Evolutionary conservation across 2,329 filamentous ascomycete genomes (phyloP), one percentile per base, ranked within the genome.

Genomic region (Chrysoporthe puriensis): DNA sequence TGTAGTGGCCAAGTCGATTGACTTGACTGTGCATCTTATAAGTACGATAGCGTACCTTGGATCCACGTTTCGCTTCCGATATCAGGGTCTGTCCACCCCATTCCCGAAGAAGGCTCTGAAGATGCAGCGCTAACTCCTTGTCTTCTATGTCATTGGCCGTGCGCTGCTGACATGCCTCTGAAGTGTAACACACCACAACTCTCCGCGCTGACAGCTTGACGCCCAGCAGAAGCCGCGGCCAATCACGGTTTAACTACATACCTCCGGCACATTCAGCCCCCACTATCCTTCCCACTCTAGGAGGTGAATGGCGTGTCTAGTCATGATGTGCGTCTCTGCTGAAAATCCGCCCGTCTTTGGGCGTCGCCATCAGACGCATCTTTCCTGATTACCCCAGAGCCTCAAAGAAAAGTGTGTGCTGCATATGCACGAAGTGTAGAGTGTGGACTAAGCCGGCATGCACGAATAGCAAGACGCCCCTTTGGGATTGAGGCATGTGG

Each of bases 191-290:
- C 8, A 14, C 50, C 50, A 54, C 11, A 16, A 16, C 34, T 40
- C 54, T 18, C 54, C 34, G 54, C 34, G 34, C 54, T 57, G 54
- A 57, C 32, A 7, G 54, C 32, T 57, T 57, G 54, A 34, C 54
- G 18, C 54, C 14, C 54, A 57, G 16, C 34, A 40, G 40, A 40
- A 57, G 34, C 54, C 34, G 34, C 34, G 34, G 2, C 54, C 54
- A 57, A 57, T 57, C 34, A 26, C 26, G 26, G 26, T 26, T 2
- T 26, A 2, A 40, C 3, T 14, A 11, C 4, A 5, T 40, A 57
- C 54, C 16, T 32, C 18, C 11, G 54, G 34, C 9, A 57, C 54
- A 40, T 40, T 21, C 34, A 8, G 54, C 54, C 54, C 32, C 54
- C 54, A 40, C 9, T 18, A 40, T n/a, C 18, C 16, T 14, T 16